Evolutionary conservation across 2,329 filamentous ascomycete genomes (phyloP), one percentile per base, ranked within the genome.

Genomic region (Claviceps paspali): DNA sequence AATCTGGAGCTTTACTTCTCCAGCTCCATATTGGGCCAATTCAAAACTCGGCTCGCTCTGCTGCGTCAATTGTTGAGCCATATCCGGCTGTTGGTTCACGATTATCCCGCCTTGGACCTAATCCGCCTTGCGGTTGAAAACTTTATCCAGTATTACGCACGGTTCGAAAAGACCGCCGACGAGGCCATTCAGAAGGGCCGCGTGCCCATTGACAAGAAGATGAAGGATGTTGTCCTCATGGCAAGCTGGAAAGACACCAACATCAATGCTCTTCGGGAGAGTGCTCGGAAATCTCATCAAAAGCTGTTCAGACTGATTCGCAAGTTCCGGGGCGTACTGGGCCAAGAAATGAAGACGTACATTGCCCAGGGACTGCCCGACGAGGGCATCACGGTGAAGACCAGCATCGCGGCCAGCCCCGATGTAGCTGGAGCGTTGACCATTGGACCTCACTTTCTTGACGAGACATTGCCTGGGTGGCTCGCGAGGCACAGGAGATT

Each of bases 171-270:
- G 40, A 62, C 71, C 5, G 73, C 87, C 6, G 60, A 68, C 10
- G 78, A 84, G 43, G 61, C 67, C 1, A 68, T 95, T 26, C 61
- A 62, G 15, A 73, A 73, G 31, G 82, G 79, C n/a, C 75, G 85
- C 38, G 63, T 67, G 6, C 67, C 70, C 0, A 68, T 96, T n/a
- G 88, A 96, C 55, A 94, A 86, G 58, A 77, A 85, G 40, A 84
- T 96, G 70, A 88, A 82, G 53, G 83, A 96, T 47, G 78, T 95
- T n/a, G 71, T 98, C 12, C 75, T 93, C 36, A 65, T 98, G 48
- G 86, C 87, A 6, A 95, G 86, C 56, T 98, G 92, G 92, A 95
- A 93, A 55, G 91, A 98, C 48, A 94, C 84, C 17, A 98, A 96
- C 50, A 92, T 98, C 43, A 79, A 80, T 33, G 83, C 85, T 1